Evolutionary conservation across 306 rosid species (phyloP), one percentile per base, ranked within the genome.

Genomic region (Luffa aegyptiaca): DNA sequence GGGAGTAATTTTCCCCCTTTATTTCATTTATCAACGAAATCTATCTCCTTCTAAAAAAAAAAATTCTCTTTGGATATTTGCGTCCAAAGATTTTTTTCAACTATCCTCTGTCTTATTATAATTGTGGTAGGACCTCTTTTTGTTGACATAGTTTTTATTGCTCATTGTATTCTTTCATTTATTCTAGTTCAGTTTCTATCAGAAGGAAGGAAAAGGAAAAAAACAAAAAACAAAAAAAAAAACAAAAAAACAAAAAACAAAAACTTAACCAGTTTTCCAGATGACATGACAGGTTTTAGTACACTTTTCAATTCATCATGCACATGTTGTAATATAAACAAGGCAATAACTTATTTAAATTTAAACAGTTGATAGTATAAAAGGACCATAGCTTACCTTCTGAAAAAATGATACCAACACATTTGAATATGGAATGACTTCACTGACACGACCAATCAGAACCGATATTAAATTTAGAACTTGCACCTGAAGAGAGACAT

Each of bases 371-470:
- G 26, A 20, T 4, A 39, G 8, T 8, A 1, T 39, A 7, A 39
- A 66, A 18, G 3, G 10, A 18, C 56, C 2, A 5, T 21, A 7
- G 20, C 56, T 58, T 88, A 94, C 98, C 98, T 92, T 92, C 62
- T 89, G 97, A 80, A 94, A 94, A 85, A 94, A 92, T 75, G 83
- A 89, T 84, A 91, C 92, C 94, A 94, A 87, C 83, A 90, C 84
- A 84, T 84, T 89, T 45, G 93, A 90, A 82, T 86, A 91, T 73
- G 93, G 95, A 85, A 89, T 81, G 41, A 94, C 97, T 88, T 90
- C 90, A 82, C 83, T 86, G 80, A 91, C 92, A 84, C 87, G 95
- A 13, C 88, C 97, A 11, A 91, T 87, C 75, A 94, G 92, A 80
- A 83, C 88, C 48, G 97, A 94, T 72, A 94, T 88, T 87, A 92